Percentiles rank a stretch among this genome's conserved stretches.
phyloP scores from a whole-genome alignment of 75 land plant species.

The Picea sitchensis region DNA sequence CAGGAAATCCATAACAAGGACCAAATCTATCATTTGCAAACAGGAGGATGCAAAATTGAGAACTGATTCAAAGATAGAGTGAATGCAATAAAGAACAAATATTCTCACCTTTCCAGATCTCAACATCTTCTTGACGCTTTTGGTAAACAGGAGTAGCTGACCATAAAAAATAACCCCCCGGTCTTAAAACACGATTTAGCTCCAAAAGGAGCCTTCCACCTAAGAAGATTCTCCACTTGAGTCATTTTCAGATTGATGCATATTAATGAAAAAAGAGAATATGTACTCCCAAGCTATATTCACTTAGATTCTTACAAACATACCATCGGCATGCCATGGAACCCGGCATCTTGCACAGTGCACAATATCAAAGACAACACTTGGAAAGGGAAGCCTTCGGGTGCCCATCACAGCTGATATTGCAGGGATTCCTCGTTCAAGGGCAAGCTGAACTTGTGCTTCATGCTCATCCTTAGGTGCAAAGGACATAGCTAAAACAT shows the following conservation, averaged over 20 bases:
- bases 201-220: conserved; percentile 74
- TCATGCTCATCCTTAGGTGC: conserved; percentile 84
- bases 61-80: neutral
- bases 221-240: conserved; percentile 10
- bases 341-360: conserved; percentile 81
- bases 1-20: neutral
- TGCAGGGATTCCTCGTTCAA: conserved; percentile 75
- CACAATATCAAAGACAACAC: conserved; percentile 62
- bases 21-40: neutral
- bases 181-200: conserved; percentile 62
- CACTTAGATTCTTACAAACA: neutral
- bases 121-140: conserved; percentile 49
- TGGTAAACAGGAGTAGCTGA: conserved; percentile 79
- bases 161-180: conserved; percentile 77
- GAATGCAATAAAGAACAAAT: neutral
- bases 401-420: conserved; percentile 76
- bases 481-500: conserved; percentile 68
- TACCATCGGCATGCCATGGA: conserved; percentile 77
- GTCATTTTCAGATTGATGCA: neutral
- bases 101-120: conserved; percentile 60
- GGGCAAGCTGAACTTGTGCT: conserved; percentile 79
- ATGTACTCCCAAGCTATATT: neutral
- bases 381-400: conserved; percentile 58
- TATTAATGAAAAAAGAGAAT: neutral
- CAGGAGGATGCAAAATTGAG: neutral